Conservation (phyloP, 192 early-diverging fungal genomes). For the Coemansia sp. region DNA sequence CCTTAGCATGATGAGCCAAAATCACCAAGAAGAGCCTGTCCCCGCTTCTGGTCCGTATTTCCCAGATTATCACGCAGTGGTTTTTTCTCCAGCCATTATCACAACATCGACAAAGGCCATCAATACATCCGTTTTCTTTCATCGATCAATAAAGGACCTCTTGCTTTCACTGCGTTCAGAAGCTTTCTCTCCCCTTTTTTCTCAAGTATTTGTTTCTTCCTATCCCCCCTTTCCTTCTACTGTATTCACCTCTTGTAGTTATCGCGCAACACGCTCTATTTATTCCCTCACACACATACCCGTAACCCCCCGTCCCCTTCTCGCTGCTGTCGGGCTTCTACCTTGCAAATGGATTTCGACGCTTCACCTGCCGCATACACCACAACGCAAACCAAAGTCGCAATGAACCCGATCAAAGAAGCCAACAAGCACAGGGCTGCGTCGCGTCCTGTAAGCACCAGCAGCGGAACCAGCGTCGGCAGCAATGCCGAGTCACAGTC, state of each 20-base stretch:
- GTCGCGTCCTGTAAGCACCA: conserved; percentile 52
- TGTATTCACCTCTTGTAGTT: not conserved
- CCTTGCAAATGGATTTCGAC: conserved; percentile 4
- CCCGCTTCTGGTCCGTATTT: too few relatives aligned
- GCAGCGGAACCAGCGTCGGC: conserved; percentile 47
- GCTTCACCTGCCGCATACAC: not conserved
- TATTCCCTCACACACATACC: not conserved
- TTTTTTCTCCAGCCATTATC: not conserved
- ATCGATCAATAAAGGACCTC: not conserved
- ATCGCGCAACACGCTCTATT: not conserved
- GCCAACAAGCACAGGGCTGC: conserved; percentile 15
- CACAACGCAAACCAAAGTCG: not conserved
- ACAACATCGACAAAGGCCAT: not conserved
- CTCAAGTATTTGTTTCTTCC: not conserved
- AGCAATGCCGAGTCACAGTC: conserved; percentile 31
- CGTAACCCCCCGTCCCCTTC: not conserved
- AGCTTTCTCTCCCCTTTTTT: not conserved
- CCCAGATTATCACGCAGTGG: too few relatives aligned
- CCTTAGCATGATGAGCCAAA: too few relatives aligned
- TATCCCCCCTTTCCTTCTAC: not conserved
- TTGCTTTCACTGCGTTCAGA: not conserved
- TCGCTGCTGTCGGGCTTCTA: not conserved
- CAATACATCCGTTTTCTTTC: not conserved
- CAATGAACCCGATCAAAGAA: not conserved
- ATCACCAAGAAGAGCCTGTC: not conserved